A percentile compares a stretch with the other conserved stretches of the same genome.
phyloP scores from a whole-genome alignment of 345 rosid genomes.

The Aegle marmelos region DNA sequence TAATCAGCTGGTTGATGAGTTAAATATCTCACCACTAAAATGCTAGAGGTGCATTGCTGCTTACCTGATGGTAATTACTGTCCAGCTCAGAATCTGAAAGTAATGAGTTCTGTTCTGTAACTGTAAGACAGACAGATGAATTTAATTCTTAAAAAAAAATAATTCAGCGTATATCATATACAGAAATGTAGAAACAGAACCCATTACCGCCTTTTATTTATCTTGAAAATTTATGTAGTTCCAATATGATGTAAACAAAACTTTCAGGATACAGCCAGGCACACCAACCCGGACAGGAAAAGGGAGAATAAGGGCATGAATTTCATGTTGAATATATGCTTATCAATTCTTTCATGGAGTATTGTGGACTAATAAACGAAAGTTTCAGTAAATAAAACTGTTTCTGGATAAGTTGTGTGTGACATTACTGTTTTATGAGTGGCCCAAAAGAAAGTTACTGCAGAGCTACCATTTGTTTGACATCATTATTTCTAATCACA shows the following conservation, averaged over 20 bases:
- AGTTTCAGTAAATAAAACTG: background rate
- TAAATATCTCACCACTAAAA: background rate
- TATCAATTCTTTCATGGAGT: background rate
- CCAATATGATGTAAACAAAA: background rate
- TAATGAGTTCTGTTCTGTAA: constrained; percentile 47
- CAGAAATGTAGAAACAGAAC: background rate
- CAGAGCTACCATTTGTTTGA: background rate
- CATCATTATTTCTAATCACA: background rate
- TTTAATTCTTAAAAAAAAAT: background rate
- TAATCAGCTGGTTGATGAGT: constrained; percentile 15
- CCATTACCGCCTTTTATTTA: background rate
- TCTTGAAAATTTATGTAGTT: background rate
- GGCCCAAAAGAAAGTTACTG: background rate
- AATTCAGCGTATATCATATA: background rate
- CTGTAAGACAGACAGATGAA: constrained; percentile 41
- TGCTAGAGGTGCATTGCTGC: constrained; percentile 7
- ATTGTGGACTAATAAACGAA: background rate
- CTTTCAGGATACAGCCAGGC: background rate
- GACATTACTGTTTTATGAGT: background rate
- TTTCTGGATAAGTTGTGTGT: background rate
- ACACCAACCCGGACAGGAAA: background rate
- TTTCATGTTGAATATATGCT: background rate
- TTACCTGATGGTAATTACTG: constrained; percentile 53
- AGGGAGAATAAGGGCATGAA: background rate
- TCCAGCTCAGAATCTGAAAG: constrained; percentile 47